These are phyloP conservation scores for Stemphylium beticola DNA, from an alignment of 2,329 filamentous ascomycete genomes.

Conservation along the genomic window DNA sequence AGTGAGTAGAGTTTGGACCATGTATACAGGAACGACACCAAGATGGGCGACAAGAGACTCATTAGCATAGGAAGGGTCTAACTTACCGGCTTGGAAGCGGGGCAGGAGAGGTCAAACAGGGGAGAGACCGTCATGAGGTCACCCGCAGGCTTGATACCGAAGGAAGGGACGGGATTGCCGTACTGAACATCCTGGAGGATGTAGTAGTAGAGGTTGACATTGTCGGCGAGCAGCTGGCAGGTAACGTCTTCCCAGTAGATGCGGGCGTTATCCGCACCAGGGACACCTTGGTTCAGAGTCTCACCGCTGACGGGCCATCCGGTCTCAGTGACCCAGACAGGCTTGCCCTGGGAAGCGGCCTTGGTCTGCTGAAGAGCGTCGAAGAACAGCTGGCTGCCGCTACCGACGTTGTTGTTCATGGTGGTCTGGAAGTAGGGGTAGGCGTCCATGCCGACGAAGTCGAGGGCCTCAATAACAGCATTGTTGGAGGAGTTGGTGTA, in stretches of 20 bases:
- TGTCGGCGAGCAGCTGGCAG: constrained; percentile 69
- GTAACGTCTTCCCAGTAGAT: constrained; percentile 81
- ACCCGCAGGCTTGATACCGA: constrained; percentile 68
- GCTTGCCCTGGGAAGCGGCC: constrained; percentile 67
- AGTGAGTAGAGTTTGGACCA: constrained; percentile 16
- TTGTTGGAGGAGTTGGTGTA: constrained; percentile 73
- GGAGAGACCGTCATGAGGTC: constrained; percentile 39
- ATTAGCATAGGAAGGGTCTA: constrained; percentile 22
- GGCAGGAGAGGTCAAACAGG: constrained; percentile 47
- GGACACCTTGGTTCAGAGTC: constrained; percentile 64
- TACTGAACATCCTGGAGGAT: constrained; percentile 71
- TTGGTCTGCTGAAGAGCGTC: constrained; percentile 67
- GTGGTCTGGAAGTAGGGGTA: constrained; percentile 84
- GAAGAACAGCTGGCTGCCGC: constrained; percentile 71
- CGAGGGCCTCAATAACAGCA: constrained; percentile 70
- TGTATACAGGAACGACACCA: constrained; percentile 28
- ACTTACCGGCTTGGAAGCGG: constrained; percentile 34
- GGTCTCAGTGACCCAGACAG: constrained; percentile 86
- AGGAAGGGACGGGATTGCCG: constrained; percentile 68
- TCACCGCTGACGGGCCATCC: constrained; percentile 81
- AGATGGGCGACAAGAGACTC: constrained; percentile 5
- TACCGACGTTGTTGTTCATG: constrained; percentile 60
- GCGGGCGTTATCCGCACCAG: constrained; percentile 72
- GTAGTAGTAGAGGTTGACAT: constrained; percentile 70
- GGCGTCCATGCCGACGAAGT: constrained; percentile 84